A percentile compares a stretch with the other conserved stretches of the same genome.
phyloP scores from a whole-genome alignment of 495 filamentous ascomycete species.

The Sporormia fimetaria region DNA sequence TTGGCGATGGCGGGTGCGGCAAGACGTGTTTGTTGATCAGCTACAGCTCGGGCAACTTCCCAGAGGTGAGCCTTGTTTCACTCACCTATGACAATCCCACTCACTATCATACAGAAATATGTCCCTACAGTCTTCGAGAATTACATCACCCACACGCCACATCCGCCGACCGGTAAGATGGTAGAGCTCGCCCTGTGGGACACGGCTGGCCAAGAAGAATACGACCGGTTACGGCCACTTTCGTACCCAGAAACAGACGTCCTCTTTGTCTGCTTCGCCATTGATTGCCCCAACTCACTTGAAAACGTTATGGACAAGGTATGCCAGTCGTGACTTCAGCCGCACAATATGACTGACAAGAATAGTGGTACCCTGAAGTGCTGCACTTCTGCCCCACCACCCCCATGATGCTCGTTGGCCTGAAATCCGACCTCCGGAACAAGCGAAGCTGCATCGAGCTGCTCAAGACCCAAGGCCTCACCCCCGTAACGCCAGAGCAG shows the following conservation, averaged over 20 bases:
- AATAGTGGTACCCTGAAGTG: slow-evolving; percentile 96
- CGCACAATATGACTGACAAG: slow-evolving; percentile 16
- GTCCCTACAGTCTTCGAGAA: slow-evolving; percentile 99
- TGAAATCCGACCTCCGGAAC: slow-evolving; percentile 90
- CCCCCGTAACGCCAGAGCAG: slow-evolving; percentile 84
- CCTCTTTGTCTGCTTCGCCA: slow-evolving; percentile 96
- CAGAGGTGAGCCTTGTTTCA: slow-evolving; percentile 57
- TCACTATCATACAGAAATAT: slow-evolving; percentile 67
- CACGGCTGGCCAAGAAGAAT: slow-evolving; percentile 97
- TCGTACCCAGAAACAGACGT: slow-evolving; percentile 98
- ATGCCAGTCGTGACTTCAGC: slow-evolving; percentile 19
- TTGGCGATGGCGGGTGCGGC: slow-evolving; percentile 94
- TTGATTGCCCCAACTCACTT: slow-evolving; percentile 94
- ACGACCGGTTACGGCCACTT: slow-evolving; percentile 86
- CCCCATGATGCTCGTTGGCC: slow-evolving; percentile 83
- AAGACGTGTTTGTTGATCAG: slow-evolving; percentile 98
- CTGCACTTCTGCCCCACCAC: slow-evolving; percentile 98
- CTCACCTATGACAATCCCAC: slow-evolving; percentile 8
- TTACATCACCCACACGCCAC: slow-evolving; percentile 93
- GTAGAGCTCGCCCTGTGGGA: slow-evolving; percentile 97
- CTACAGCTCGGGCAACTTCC: slow-evolving; percentile 95
- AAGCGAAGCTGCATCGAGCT: slow-evolving; percentile 96
- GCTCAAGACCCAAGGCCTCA: slow-evolving; percentile 92
- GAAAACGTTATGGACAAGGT: slow-evolving; percentile 99
- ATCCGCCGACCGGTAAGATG: slow-evolving; percentile 75